Base-by-base conservation (phyloP, 768 basidiomycete species). In the Exidia glandulosa region DNA sequence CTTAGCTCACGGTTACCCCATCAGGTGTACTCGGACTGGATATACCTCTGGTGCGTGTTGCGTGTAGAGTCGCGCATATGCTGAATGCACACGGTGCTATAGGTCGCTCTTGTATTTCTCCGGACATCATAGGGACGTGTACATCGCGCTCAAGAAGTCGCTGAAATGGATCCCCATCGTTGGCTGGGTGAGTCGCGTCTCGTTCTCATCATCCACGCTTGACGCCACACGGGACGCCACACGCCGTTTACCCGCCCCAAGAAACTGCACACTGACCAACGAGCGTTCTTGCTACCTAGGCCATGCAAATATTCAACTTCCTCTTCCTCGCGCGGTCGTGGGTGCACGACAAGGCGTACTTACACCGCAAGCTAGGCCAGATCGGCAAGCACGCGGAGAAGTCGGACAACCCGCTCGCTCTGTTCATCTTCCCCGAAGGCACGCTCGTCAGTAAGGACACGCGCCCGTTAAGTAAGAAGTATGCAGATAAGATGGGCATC, bases 371-470 rank as follows among this genome's bases (percentile, higher is more conserved):
- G 60, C 79, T 96, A 25, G 81, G 85, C 0, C 76, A 81, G 47
- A 75, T 95, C 14, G 93, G 86, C 1, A 78, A 77, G 57, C 79
- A 79, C 32, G 85, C 87, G n/a, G 81, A 87, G 66, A 72, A 79
- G 57, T 77, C 83, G 67, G 79, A 87, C 63, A 82, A 78, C 29
- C 87, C 91, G 0, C 76, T 96, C 47, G 85, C 86, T 62, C 83
- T 95, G 65, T 77, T 97, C 59, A 78, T 97, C 52, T 98, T 94
- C 70, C 96, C 96, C 0, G 96, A 99, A 71, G 96, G 96, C 32
- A 97, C 95, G 3, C 85, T 98, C 30, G 87, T 94, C 14, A 93
- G 90, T 71, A 79, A 82, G 63, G 77, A 93, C 62, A 98, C 94
- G 3, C 73, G 91, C 54, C 92, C 91, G 0, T 77, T 87, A 64